Percentiles rank a stretch among this genome's conserved stretches.
phyloP scores from a whole-genome alignment of 805 yeast species.

The Metschnikowia lunata region DNA sequence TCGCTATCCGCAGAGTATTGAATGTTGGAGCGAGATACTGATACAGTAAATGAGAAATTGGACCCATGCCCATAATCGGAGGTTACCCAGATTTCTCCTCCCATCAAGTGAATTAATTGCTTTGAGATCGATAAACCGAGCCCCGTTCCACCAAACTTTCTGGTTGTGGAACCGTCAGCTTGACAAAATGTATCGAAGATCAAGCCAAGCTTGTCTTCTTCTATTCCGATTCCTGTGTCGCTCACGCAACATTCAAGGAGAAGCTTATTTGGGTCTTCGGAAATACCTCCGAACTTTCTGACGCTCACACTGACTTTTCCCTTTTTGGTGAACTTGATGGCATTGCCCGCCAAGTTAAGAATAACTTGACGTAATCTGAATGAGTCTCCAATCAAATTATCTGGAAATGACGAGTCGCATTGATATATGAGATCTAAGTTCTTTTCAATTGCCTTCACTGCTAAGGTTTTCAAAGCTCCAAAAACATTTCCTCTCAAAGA shows the following conservation, averaged over 20 bases:
- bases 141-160: constrained; percentile 93
- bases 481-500: constrained; percentile 82
- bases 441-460: constrained; percentile 85
- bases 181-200: constrained; percentile 89
- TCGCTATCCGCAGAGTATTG: constrained; percentile 63
- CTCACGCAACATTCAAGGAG: constrained; percentile 78
- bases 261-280: constrained; percentile 40
- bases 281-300: constrained; percentile 42
- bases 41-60: constrained; percentile 74
- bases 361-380: constrained; percentile 85
- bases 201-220: constrained; percentile 75
- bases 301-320: constrained; percentile 81
- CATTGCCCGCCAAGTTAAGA: constrained; percentile 82
- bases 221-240: constrained; percentile 90
- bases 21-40: constrained; percentile 68
- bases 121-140: constrained; percentile 84
- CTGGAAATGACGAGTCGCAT: constrained; percentile 85
- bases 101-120: constrained; percentile 84
- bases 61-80: constrained; percentile 79
- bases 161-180: constrained; percentile 90
- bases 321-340: constrained; percentile 78
- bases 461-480: constrained; percentile 84
- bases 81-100: constrained; percentile 90
- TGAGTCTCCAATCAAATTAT: constrained; percentile 81
- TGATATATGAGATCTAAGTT: constrained; percentile 75